Conservation (phyloP, 2,329 filamentous ascomycete genomes). For the Sordariomycetes sp. region DNA sequence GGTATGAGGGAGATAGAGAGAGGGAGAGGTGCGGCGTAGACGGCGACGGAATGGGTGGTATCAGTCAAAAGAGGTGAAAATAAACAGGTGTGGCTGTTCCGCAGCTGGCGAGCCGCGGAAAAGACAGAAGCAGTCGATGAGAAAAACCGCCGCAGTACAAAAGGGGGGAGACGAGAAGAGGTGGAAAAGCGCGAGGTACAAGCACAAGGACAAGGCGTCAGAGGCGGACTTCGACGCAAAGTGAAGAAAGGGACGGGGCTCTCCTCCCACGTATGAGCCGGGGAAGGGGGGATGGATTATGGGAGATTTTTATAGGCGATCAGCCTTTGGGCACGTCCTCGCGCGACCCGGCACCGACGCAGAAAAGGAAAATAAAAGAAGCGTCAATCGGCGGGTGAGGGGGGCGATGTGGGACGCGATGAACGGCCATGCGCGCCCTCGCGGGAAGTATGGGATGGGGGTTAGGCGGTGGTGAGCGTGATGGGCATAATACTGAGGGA, state of each 20-base stretch:
- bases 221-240: background rate
- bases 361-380: background rate
- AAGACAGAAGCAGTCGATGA: background rate
- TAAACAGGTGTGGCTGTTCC: background rate
- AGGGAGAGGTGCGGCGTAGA: background rate
- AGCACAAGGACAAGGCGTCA: background rate
- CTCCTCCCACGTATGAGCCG: background rate
- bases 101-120: background rate
- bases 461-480: background rate
- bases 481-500: background rate
- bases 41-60: background rate
- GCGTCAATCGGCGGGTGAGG: background rate
- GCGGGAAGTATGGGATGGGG: background rate
- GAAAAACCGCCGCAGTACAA: background rate
- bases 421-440: background rate
- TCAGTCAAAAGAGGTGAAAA: background rate
- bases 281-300: background rate
- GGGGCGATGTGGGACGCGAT: background rate
- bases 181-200: background rate
- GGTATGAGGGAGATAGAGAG: background rate
- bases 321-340: background rate
- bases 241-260: background rate
- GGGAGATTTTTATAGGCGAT: conserved; percentile 4
- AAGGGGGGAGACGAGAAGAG: background rate
- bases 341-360: background rate